These are phyloP conservation scores for Carex scoparia DNA, from an alignment of 176 grass and related monocot species.

Conservation along the genomic window DNA sequence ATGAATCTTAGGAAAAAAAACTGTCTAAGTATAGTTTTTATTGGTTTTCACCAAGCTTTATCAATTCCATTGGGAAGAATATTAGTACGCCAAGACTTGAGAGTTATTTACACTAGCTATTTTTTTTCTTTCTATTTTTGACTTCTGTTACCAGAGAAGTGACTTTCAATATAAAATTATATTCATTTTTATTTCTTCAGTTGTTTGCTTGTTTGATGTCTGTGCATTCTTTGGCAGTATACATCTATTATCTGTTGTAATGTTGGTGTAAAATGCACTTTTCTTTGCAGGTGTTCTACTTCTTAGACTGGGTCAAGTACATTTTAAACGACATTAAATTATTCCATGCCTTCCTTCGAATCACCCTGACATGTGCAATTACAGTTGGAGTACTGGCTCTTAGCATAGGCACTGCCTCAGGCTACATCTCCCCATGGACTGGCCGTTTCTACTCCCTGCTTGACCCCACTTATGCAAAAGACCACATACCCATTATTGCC, in stretches of 20 bases:
- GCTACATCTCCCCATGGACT: slow-evolving; percentile 99
- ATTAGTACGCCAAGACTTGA: background rate
- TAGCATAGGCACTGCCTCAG: slow-evolving; percentile 83
- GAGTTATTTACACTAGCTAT: background rate
- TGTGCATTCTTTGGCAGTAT: background rate
- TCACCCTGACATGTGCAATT: slow-evolving; percentile 81
- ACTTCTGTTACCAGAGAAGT: background rate
- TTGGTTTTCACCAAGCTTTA: background rate
- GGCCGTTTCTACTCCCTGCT: slow-evolving; percentile 96
- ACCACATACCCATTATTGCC: slow-evolving; percentile 96
- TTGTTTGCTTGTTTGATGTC: slow-evolving; percentile 19
- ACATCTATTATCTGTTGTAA: slow-evolving; percentile 11
- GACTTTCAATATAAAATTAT: background rate
- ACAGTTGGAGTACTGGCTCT: slow-evolving; percentile 70
- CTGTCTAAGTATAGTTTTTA: background rate
- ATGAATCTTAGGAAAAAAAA: background rate
- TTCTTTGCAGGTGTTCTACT: slow-evolving; percentile 75
- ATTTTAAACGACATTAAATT: slow-evolving; percentile 76
- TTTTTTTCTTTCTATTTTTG: background rate
- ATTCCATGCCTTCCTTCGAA: slow-evolving; percentile 84
- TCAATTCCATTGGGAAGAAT: background rate
- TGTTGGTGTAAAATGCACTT: slow-evolving; percentile 17
- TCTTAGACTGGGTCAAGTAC: slow-evolving; percentile 89
- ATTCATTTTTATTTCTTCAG: background rate
- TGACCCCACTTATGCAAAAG: slow-evolving; percentile 98